Percentiles rank a stretch among this genome's conserved stretches.
These are phyloP conservation scores for Coemansia sp. DNA, from an alignment of 192 early-diverging fungal species.

Conservation along the genomic window DNA sequence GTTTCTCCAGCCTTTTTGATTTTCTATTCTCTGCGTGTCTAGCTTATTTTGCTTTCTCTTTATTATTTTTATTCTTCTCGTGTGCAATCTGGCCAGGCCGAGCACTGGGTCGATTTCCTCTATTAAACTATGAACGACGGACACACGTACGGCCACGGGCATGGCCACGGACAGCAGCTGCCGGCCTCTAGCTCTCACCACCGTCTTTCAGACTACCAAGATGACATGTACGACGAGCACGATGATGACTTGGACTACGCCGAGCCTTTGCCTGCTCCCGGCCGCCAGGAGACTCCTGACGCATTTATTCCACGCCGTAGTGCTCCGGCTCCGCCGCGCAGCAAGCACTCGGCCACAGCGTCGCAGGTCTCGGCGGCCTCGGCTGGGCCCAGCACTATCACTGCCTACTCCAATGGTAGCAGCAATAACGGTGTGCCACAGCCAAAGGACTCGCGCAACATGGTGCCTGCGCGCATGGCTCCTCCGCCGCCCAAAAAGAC, in stretches of 20 bases:
- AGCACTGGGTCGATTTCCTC: slow-evolving; percentile 15
- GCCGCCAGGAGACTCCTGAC: slow-evolving; percentile 30
- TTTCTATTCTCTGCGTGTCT: slow-evolving; percentile 5
- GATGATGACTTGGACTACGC: slow-evolving; percentile 41
- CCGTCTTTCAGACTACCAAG: slow-evolving; percentile 31
- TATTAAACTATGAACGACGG: slow-evolving; percentile 49
- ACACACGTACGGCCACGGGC: slow-evolving; percentile 13
- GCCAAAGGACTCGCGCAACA: slow-evolving; percentile 17
- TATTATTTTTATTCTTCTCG: slow-evolving; percentile 15
- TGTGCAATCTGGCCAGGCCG: slow-evolving; percentile 11
- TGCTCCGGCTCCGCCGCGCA: slow-evolving; percentile 47
- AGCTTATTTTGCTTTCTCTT: slow-evolving; percentile 22
- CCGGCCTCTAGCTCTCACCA: slow-evolving; percentile 10
- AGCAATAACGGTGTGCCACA: neutral
- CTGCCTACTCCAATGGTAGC: slow-evolving; percentile 35
- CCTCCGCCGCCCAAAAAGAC: slow-evolving; percentile 57
- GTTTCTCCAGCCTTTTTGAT: slow-evolving; percentile 3
- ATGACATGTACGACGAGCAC: slow-evolving; percentile 41
- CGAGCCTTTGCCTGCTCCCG: slow-evolving; percentile 14
- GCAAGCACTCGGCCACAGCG: slow-evolving; percentile 31
- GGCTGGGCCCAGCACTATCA: slow-evolving; percentile 21
- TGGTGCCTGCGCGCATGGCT: slow-evolving; percentile 43
- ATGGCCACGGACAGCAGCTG: slow-evolving; percentile 30
- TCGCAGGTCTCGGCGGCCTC: slow-evolving; percentile 22
- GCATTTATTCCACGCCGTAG: slow-evolving; percentile 57